Evolutionary conservation across 148 eudicot genomes (phyloP), one percentile per base, ranked within the genome.

Genomic region (Selenicereus undatus): DNA sequence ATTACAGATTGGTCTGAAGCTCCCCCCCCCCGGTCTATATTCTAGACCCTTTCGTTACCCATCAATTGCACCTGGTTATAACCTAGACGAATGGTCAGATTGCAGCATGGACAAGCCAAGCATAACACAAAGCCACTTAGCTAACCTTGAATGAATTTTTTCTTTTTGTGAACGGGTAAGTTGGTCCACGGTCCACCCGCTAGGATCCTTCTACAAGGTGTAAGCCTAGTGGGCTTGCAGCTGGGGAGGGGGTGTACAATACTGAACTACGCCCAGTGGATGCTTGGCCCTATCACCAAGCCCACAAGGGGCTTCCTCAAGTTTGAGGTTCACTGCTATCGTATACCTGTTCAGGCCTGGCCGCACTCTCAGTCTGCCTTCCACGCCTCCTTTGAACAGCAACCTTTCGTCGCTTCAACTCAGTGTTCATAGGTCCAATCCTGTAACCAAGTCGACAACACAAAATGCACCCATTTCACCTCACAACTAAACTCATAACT

Each of bases 371-470:
- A 5, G 76, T 30, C 11, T 75, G 71, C 71, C 27, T 84, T 13
- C 76, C 74, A 43, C 73, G 82, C 42, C 62, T 85, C 79, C 76
- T 85, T 30, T 76, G 84, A 84, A 66, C 83, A 21, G 68, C 52
- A 71, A 60, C 35, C 84, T 78, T 91, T 18, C 89, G 83, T 29
- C 74, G 86, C 88, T 90, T 91, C 26, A 86, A 10, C 65, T 87
- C 84, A 76, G 64, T 65, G 12, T 77, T 66, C 94, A 93, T 90
- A 11, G 91, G 91, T 78, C 97, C 94, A 83, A 86, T 76, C 93
- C 97, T 93, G 39, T 0, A 62, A 29, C 30, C 54, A 43, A 71
- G 36, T 14, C 4, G 16, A 73, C 3, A 35, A 48, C 12, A 48
- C 52, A 60, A 70, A 48, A 12, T 26, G 35, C 48, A 30, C 27